phyloP scores from a whole-genome alignment of 306 rosid species.

The Cucurbita moschata region DNA sequence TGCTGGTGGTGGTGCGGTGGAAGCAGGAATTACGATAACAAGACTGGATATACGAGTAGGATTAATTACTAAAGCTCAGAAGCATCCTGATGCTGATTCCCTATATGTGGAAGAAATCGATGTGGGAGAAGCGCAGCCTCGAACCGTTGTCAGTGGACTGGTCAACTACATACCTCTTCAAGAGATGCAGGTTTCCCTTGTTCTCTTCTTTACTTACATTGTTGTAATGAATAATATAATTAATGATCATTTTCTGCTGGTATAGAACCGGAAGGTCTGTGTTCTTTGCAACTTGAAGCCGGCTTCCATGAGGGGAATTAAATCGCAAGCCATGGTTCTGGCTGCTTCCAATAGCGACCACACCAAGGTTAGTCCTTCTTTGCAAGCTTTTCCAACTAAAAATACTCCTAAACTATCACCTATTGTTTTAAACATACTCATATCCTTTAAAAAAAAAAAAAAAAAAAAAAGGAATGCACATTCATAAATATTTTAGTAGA shows the following conservation, averaged over 20 bases:
- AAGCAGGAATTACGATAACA: slow-evolving; percentile 49
- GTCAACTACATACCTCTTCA: slow-evolving; percentile 77
- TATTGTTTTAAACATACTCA: too few species aligned
- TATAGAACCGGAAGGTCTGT: slow-evolving; percentile 79
- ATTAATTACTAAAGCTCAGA: slow-evolving; percentile 51
- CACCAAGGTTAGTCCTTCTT: slow-evolving; percentile 26
- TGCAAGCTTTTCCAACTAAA: too few species aligned
- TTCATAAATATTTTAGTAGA: too few species aligned
- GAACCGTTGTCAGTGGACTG: slow-evolving; percentile 92
- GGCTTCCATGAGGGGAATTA: slow-evolving; percentile 70
- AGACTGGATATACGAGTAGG: slow-evolving; percentile 94
- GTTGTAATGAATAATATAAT: too few species aligned
- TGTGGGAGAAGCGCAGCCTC: slow-evolving; percentile 66
- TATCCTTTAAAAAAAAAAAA: too few species aligned
- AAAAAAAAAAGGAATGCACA: too few species aligned
- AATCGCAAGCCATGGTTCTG: slow-evolving; percentile 97
- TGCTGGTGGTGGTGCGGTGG: slow-evolving; percentile 21
- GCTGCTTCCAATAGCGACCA: slow-evolving; percentile 64
- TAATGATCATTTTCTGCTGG: neutral
- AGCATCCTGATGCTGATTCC: slow-evolving; percentile 93
- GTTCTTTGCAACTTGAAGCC: slow-evolving; percentile 95
- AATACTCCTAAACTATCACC: too few species aligned
- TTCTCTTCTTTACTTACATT: neutral
- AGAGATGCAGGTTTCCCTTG: slow-evolving; percentile 69
- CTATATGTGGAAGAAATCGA: slow-evolving; percentile 87